Base-by-base conservation (phyloP, 1,139 yeast species). In the Spencermartinsiella ligniputridi region DNA sequence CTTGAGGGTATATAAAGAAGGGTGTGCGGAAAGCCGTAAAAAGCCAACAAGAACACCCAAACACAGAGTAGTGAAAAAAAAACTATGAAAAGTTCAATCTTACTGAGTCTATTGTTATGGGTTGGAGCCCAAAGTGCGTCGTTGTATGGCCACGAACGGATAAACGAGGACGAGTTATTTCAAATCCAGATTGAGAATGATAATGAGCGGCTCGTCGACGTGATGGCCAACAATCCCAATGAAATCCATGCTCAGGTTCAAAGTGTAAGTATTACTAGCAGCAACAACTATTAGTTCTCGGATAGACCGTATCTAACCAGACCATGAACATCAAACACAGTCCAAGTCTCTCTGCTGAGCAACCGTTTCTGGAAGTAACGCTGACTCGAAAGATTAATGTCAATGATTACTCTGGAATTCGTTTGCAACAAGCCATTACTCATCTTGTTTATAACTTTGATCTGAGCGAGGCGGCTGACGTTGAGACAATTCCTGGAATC, bases 401-500 rank as follows among this genome's bases (percentile, higher is more conserved):
- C n/a, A 21, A 24, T 16, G 46, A 45, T 17, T 22, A 17, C 12
- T 37, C 45, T 9, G 47, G 42, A 3, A 18, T 13, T 17, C 20
- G 42, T 18, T 18, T 50, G 13, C 47, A 50, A 18, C 54, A 51
- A 37, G 51, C 49, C 21, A 48, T 45, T 8, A 50, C 53, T 5
- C 52, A 42, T 13, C 42, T 53, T 27, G 34, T 50, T n/a, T 53
- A 46, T 41, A 44, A 48, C 24, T 52, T 53, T 39, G 55, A 54
- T 36, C 39, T 53, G 29, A 18, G 35, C n/a, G 40, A 42, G 24
- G 39, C 55, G 5, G 40, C 36, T 6, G 45, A 48, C 27, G 12
- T 44, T 19, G 45, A 45, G 21, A 52, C 55, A 5, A 27, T 52
- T 6, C 53, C 54, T 2, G 55, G 52, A 3, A 35, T 54, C 16